These are phyloP conservation scores for Boletus huronensis DNA, from an alignment of 768 basidiomycete species.

Conservation along the genomic window DNA sequence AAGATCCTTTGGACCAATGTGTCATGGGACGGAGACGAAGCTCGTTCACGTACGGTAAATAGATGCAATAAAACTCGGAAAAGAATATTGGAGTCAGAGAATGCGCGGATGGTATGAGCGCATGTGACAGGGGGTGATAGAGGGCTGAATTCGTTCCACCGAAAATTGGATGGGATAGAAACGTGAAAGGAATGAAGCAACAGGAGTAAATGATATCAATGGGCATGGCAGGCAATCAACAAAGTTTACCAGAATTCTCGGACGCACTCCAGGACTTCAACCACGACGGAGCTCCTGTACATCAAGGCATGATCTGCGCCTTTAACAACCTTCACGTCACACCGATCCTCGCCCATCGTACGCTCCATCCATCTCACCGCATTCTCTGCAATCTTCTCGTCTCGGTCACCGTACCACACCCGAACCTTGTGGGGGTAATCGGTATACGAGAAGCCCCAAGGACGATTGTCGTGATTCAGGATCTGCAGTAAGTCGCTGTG, in stretches of 20 bases:
- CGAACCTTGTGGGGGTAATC: conserved; percentile 72
- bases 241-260: conserved; percentile 49
- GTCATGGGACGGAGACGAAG: conserved; percentile 15
- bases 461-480: conserved; percentile 81
- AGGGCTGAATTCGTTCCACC: conserved; percentile 16
- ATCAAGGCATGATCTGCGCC: conserved; percentile 92
- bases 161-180: conserved; percentile 6
- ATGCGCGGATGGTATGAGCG: conserved; percentile 8
- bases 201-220: conserved; percentile 7
- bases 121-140: not conserved
- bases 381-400: conserved; percentile 90
- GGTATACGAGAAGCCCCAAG: conserved; percentile 88
- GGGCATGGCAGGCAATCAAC: not conserved
- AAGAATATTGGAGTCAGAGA: conserved; percentile 5
- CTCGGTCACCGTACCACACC: conserved; percentile 91
- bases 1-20: conserved; percentile 28
- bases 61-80: conserved; percentile 13
- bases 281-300: conserved; percentile 85
- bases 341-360: conserved; percentile 70
- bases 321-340: conserved; percentile 75
- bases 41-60: conserved; percentile 20
- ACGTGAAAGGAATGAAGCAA: conserved; percentile 19
- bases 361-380: conserved; percentile 92
- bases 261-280: conserved; percentile 77
- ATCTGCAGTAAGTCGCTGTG: conserved; percentile 91